Evolutionary conservation across 1,284 basidiomycete species (phyloP), one percentile per base, ranked within the genome.

Genomic region (Testicularia cyperi): DNA sequence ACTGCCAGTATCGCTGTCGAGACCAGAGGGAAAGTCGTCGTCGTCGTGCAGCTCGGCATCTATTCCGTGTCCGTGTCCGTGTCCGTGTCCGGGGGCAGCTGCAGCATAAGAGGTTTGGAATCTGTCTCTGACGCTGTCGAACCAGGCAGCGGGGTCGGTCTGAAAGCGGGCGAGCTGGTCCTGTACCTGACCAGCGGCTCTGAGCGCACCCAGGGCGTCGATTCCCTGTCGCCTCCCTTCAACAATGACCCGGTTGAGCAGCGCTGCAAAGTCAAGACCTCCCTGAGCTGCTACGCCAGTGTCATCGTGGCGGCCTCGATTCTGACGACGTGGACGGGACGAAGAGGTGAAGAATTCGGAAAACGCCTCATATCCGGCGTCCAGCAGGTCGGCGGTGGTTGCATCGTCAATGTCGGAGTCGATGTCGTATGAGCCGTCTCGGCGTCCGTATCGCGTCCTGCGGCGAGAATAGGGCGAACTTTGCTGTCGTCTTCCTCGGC

Each of bases 171-270:
- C 26, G 14, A 63, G 28, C 25, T 63, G 54, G 25, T 63, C 60
- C 22, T 57, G 60, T 20, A 63, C 54, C 20, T 30, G 49, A 3
- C 60, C 54, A 3, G 60, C 54, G 2, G 60, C 60, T 10, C 54
- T 28, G 1, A 63, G 34, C 5, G 60, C 60, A 6, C 49, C 45
- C 4, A 53, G 20, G n/a, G 54, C 54, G 28, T 63, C 60, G 31
- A 63, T 54, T 2, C 60, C 60, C 22, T 63, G 54, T 27, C 54
- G 28, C 30, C 48, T 48, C 0, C 60, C 60, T 24, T 57, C 60
- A 0, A 46, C 39, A 2, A 63, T 40, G 3, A 63, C 6, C 19
- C 45, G 49, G 5, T 45, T 29, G 2, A 62, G 53, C 4, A 62
- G 37, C n/a, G 35, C 26, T 1, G 42, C 25, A 32, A 62, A 62